Base-by-base conservation (phyloP, 495 filamentous ascomycete genomes). In the Parachaetomium inaequale region DNA sequence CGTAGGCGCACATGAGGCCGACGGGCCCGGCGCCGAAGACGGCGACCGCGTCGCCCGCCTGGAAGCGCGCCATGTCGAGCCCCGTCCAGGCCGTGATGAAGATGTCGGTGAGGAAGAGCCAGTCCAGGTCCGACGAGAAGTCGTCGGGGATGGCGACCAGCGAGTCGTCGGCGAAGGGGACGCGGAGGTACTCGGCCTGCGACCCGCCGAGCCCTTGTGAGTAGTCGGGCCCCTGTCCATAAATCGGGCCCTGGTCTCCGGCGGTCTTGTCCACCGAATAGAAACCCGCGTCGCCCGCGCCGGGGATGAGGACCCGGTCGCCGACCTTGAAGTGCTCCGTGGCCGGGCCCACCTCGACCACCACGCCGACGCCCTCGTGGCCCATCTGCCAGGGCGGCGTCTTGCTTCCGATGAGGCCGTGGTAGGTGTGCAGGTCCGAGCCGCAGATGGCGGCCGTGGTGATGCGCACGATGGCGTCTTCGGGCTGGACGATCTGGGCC, bases 21-120 rank as follows among this genome's bases (percentile, higher is more conserved):
- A 79, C 70, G 0, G 75, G 73, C 12, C 74, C 76, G 57, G 68
- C 74, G 11, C 78, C 79, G 68, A 76, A 80, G 7, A 81, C 72
- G n/a, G 71, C 78, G 19, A 81, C 71, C 8, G 68, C 58, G 59
- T 79, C 76, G 10, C 76, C 77, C 5, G 67, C 23, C 12, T 67
- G 40, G 14, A 78, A 74, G 15, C 73, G 72, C 0, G 76, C 65
- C 40, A 65, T 59, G 26, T 77, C 72, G 7, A 66, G 72, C 29
- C 46, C 74, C 56, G 70, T 60, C 75, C 75, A 79, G 3, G 71
- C 75, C 0, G 78, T 76, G 1, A 68, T 56, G 25, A 70, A 68
- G 5, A 78, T 76, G 54, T 81, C 74, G 0, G 68, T 42, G 10
- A 81, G 49, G 31, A 71, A 59, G 2, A 81, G 68, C 7, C 72